phyloP scores from a whole-genome alignment of 2,329 filamentous ascomycete species.

The Lachnellula arida region DNA sequence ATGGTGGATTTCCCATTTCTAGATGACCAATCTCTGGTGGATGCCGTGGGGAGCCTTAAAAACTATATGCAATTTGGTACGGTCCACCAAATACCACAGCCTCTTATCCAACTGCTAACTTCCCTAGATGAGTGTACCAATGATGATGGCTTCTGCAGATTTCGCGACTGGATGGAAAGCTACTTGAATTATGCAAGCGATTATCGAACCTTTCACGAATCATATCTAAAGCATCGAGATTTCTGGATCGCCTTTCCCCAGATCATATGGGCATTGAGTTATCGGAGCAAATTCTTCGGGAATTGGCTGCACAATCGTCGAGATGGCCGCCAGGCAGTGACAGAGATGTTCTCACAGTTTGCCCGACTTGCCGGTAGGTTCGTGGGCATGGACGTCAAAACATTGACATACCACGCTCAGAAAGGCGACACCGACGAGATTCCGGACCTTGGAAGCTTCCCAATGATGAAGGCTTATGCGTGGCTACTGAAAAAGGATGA shows the following conservation, averaged over 20 bases:
- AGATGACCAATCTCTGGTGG: conserved; percentile 16
- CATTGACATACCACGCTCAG: conserved; percentile 26
- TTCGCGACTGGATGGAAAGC: conserved; percentile 48
- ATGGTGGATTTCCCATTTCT: conserved; percentile 43
- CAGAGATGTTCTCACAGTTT: conserved; percentile 30
- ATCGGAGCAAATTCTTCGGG: conserved; percentile 39
- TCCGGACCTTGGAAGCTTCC: conserved; percentile 39
- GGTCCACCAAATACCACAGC: conserved; percentile 24
- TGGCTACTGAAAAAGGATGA: conserved; percentile 36
- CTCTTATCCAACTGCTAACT: conserved; percentile 26
- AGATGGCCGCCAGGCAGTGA: conserved; percentile 21
- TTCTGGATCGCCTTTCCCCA: conserved; percentile 53
- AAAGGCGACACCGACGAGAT: conserved; percentile 31
- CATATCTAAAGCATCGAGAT: conserved; percentile 39
- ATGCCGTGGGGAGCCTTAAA: conserved; percentile 26
- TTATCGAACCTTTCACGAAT: conserved; percentile 36
- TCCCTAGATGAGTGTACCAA: conserved; percentile 39
- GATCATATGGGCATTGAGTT: conserved; percentile 39
- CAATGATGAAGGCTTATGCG: conserved; percentile 44
- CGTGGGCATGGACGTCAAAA: conserved; percentile 44
- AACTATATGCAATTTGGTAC: conserved; percentile 36
- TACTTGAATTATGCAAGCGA: conserved; percentile 41
- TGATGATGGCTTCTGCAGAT: conserved; percentile 39
- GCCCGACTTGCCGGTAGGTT: conserved; percentile 50
- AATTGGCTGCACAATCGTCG: conserved; percentile 24